Evolutionary conservation across 208 protist genomes (phyloP).

Genomic region (Leishmania gerbilli): DNA sequence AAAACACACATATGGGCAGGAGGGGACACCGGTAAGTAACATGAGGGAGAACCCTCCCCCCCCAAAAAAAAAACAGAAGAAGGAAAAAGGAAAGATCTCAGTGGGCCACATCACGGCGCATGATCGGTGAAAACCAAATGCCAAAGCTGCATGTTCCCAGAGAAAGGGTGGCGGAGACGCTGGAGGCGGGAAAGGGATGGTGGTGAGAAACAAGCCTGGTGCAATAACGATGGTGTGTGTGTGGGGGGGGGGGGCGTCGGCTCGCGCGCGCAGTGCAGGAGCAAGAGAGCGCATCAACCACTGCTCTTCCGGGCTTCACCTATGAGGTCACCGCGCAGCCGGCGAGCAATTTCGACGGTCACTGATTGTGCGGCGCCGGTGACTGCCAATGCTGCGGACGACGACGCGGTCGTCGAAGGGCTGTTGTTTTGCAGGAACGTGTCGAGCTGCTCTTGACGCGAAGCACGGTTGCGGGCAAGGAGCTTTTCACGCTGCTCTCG

Average conservation of each 20-base stretch:
- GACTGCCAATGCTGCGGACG: not conserved
- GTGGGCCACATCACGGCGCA: not conserved
- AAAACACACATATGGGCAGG: not conserved
- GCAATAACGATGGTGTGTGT: not conserved
- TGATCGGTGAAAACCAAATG: not conserved
- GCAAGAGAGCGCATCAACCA: not conserved
- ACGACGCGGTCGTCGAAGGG: not conserved
- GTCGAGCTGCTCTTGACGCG: conserved; percentile 68
- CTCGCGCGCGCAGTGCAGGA: not conserved
- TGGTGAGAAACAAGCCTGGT: not conserved
- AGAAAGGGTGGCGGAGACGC: not conserved
- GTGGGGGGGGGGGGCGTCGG: too few species aligned
- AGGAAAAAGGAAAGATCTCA: too few species aligned
- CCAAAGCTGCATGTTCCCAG: not conserved
- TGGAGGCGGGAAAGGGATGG: not conserved
- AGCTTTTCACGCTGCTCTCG: conserved; percentile 84
- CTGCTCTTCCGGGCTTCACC: conserved; percentile 49
- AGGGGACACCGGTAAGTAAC: not conserved
- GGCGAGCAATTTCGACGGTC: conserved; percentile 81
- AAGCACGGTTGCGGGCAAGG: conserved; percentile 71
- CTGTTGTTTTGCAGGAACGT: conserved; percentile 55
- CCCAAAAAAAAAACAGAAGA: not conserved
- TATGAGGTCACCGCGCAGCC: conserved; percentile 82
- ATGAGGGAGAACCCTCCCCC: not conserved
- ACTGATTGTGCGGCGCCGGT: conserved; percentile 49